Evolutionary conservation across 2,329 filamentous ascomycete genomes (phyloP), one percentile per base, ranked within the genome.

Genomic region (Pseudopithomyces chartarum): DNA sequence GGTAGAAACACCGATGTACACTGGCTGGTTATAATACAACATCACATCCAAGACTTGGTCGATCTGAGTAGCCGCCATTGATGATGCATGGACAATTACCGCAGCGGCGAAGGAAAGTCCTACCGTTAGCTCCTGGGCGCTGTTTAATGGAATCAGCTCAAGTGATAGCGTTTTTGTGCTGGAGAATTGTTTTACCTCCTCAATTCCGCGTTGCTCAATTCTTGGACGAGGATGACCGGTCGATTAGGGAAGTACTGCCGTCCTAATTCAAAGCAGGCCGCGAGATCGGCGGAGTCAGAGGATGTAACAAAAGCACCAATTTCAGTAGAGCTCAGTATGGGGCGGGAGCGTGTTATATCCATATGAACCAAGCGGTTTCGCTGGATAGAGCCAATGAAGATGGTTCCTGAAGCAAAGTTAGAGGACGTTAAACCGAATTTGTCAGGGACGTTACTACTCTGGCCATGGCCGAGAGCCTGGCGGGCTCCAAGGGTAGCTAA

Each of bases 381-480:
- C 36, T 61, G 55, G 6, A 61, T 52, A 3, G 60, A 63, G 3
- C 58, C 54, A n/a, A 54, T 48, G 52, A 63, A 61, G 2, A 57
- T 13, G 12, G 58, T 44, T 8, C 43, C 58, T 63, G 29, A 4
- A 19, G 15, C 10, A n/a, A 22, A 8, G 15, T 55, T 38, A 44
- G 40, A n/a, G 15, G 10, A 17, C 2, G 12, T n/a, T 39, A 43
- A 1, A 1, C n/a, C 19, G 20, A 43, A 10, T 20, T 15, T 26
- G 22, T 15, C n/a, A 20, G 17, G 1, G 10, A 12, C 17, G 1
- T n/a, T n/a, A 22, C 3, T 57, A 63, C 60, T 57, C 29, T 19
- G 12, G 13, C 49, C 23, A 33, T 42, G 34, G 12, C 58, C 54
- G 1, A 57, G 22, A 2, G 56, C 55, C 10, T 45, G 43, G 33